Evolutionary conservation across 352 stramenopile species (phyloP).

Genomic region (Phytophthora sansomeana): DNA sequence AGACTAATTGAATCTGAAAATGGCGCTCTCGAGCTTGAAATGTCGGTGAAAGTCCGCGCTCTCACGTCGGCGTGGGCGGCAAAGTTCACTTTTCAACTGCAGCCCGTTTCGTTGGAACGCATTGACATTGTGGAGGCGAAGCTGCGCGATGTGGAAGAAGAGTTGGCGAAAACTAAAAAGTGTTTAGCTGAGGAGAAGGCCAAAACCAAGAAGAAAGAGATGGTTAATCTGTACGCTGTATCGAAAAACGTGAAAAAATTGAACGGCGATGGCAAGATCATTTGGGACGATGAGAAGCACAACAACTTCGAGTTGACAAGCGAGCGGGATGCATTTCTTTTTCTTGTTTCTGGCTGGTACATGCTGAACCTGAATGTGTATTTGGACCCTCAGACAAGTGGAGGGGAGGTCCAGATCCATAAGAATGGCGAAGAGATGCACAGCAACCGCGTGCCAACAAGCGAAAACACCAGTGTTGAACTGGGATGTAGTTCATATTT

Average conservation of each 20-base stretch:
- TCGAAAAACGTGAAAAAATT: constrained; percentile 1
- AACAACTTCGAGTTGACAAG: neutral
- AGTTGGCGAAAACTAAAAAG: no score
- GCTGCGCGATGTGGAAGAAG: constrained; percentile 4
- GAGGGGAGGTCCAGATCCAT: neutral
- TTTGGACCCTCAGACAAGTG: neutral
- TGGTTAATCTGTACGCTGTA: neutral
- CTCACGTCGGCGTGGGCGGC: constrained; percentile 4
- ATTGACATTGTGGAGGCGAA: constrained; percentile 17
- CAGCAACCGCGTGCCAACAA: neutral
- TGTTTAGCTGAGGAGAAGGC: no score
- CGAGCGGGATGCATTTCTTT: neutral
- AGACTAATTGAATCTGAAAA: neutral
- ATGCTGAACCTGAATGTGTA: neutral
- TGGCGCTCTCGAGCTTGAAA: neutral
- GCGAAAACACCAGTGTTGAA: neutral
- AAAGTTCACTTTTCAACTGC: constrained; percentile 14
- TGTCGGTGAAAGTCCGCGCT: constrained; percentile 6
- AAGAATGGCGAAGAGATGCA: neutral
- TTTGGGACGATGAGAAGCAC: neutral
- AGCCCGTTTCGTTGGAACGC: constrained; percentile 8
- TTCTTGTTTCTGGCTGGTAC: neutral
- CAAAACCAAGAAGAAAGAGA: no score
- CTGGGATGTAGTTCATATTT: neutral
- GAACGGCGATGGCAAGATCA: neutral